These are phyloP conservation scores for Pythium aquatile DNA, from an alignment of 352 stramenopile species.

Conservation along the genomic window DNA sequence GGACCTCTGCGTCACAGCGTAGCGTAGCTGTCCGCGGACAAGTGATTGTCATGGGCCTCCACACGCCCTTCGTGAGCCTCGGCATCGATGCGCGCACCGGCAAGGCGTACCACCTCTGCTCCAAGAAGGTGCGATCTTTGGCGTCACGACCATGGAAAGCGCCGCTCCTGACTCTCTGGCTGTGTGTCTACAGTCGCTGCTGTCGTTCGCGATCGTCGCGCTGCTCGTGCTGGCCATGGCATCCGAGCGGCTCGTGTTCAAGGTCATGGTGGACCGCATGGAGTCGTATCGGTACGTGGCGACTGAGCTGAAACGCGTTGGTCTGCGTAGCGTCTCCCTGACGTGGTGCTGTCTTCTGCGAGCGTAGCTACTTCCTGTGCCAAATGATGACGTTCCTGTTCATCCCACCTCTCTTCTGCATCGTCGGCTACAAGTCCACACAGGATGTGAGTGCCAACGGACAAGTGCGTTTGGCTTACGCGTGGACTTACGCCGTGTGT, in stretches of 20 bases:
- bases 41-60: slow-evolving; percentile 53
- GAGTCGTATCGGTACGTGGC: slow-evolving; percentile 73
- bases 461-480: neutral
- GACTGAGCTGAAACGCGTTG: neutral
- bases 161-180: neutral
- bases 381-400: slow-evolving; percentile 88
- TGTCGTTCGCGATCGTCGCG: slow-evolving; percentile 74
- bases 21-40: neutral
- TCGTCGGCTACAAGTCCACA: slow-evolving; percentile 82
- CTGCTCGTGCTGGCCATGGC: slow-evolving; percentile 75
- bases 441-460: slow-evolving; percentile 47
- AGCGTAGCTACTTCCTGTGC: slow-evolving; percentile 77
- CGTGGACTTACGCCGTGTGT: neutral
- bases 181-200: slow-evolving; percentile 46
- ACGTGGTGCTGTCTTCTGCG: neutral
- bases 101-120: slow-evolving; percentile 85
- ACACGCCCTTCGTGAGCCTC: slow-evolving; percentile 75
- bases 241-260: slow-evolving; percentile 85
- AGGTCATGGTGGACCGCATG: slow-evolving; percentile 88
- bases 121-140: slow-evolving; percentile 55
- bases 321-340: neutral
- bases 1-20: neutral
- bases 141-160: neutral
- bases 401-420: slow-evolving; percentile 85
- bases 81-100: slow-evolving; percentile 82